Conservation (phyloP, 306 rosid genomes). For the Heteromeles arbutifolia region DNA sequence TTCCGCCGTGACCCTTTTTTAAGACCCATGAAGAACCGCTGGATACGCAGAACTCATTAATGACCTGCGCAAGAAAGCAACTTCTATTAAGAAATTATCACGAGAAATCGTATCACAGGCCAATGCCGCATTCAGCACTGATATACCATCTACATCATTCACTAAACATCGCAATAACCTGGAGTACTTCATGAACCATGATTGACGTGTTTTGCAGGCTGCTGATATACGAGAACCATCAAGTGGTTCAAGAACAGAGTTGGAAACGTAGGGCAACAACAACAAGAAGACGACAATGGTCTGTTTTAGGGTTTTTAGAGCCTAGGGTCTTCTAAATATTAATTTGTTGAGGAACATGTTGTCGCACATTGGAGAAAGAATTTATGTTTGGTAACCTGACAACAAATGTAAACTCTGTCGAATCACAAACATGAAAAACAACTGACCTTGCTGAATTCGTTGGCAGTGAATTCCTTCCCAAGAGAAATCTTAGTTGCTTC, state of each 20-base stretch:
- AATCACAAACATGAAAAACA: neutral
- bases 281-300: neutral
- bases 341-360: neutral
- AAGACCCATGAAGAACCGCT: constrained; percentile 63
- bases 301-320: neutral
- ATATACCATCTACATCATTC: neutral
- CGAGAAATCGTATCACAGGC: neutral
- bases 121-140: neutral
- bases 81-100: neutral
- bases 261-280: neutral
- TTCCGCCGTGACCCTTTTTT: constrained; percentile 55
- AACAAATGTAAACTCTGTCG: neutral
- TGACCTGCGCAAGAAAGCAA: constrained; percentile 42
- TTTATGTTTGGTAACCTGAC: neutral
- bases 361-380: neutral
- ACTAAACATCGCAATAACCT: neutral
- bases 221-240: neutral
- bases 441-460: constrained; percentile 72
- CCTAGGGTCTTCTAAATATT: neutral
- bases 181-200: neutral
- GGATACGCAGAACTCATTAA: constrained; percentile 63
- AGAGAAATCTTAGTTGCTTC: constrained; percentile 63
- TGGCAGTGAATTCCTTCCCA: constrained; percentile 46
- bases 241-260: neutral
- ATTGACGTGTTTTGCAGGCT: neutral